phyloP scores from a whole-genome alignment of 352 stramenopile genomes.

The Globisporangium parvum region DNA sequence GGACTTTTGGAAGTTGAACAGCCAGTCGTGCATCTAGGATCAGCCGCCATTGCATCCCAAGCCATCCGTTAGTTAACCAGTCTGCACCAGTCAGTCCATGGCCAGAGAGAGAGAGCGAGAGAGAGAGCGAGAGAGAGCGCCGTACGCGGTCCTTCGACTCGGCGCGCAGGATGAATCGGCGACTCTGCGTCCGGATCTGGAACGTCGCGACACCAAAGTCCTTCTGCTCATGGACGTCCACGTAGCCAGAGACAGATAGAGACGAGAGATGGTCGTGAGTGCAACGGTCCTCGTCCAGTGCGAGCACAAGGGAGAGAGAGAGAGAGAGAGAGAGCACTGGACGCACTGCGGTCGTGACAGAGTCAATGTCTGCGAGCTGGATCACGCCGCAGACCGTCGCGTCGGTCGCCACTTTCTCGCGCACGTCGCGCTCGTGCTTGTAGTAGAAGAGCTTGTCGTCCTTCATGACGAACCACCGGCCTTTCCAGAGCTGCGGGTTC shows the following conservation, averaged over 20 bases:
- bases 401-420: constrained; percentile 51
- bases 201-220: constrained; percentile 78
- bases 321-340: too few species aligned
- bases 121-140: background rate
- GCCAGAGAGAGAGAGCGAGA: background rate
- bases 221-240: constrained; percentile 43
- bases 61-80: too few species aligned
- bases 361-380: constrained; percentile 76
- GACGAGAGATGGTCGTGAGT: too few species aligned
- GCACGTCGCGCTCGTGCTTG: constrained; percentile 48
- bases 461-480: constrained; percentile 84
- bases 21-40: constrained; percentile 79
- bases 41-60: too few species aligned
- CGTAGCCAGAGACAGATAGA: too few species aligned
- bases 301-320: too few species aligned
- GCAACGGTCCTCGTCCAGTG: too few species aligned
- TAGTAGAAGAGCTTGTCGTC: constrained; percentile 84
- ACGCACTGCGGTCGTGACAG: constrained; percentile 75
- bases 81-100: background rate
- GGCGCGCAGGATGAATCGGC: constrained; percentile 71
- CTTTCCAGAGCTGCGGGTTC: constrained; percentile 63
- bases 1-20: constrained; percentile 88
- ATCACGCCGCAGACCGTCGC: constrained; percentile 66
- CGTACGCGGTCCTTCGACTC: constrained; percentile 77
- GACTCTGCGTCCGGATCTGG: constrained; percentile 75